Evolutionary conservation across 805 yeast genomes (phyloP).

Genomic region (Brettanomyces bruxellensis): DNA sequence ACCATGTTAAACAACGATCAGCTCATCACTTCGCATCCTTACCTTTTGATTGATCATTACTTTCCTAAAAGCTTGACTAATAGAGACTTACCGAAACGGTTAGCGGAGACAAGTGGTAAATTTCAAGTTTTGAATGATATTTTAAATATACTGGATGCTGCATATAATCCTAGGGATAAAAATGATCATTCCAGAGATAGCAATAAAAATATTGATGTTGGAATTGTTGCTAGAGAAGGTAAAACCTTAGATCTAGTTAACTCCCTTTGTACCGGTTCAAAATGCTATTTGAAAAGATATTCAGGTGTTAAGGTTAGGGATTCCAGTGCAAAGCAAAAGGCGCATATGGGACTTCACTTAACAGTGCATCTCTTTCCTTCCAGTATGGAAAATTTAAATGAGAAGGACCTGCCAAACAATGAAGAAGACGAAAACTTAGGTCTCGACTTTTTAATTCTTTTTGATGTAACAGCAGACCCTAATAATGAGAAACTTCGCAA

Average conservation of each 20-base stretch:
- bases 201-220: constrained; percentile 39
- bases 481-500: constrained; percentile 11
- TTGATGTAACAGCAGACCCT: constrained; percentile 23
- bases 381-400: constrained; percentile 16
- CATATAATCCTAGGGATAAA: constrained; percentile 18
- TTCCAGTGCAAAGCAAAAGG: constrained; percentile 15
- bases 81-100: constrained; percentile 60
- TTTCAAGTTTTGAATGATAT: constrained; percentile 63
- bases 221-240: constrained; percentile 62
- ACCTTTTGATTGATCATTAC: constrained; percentile 70
- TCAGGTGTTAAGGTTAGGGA: constrained; percentile 57
- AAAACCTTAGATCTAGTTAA: constrained; percentile 64
- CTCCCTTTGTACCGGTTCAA: constrained; percentile 57
- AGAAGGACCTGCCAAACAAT: constrained; percentile 7
- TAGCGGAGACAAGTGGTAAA: constrained; percentile 78
- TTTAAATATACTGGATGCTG: constrained; percentile 40
- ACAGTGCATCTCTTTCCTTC: constrained; percentile 37
- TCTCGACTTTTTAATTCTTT: constrained; percentile 22
- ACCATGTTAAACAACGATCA: constrained; percentile 70
- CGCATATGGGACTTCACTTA: constrained; percentile 11
- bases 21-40: constrained; percentile 84
- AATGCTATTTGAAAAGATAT: constrained; percentile 46
- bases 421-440: constrained; percentile 3
- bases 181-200: constrained; percentile 5
- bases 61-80: constrained; percentile 72